Percentiles rank a stretch among this genome's conserved stretches.
phyloP scores from a whole-genome alignment of 1,284 basidiomycete genomes.

The Pseudozyma sp. region DNA sequence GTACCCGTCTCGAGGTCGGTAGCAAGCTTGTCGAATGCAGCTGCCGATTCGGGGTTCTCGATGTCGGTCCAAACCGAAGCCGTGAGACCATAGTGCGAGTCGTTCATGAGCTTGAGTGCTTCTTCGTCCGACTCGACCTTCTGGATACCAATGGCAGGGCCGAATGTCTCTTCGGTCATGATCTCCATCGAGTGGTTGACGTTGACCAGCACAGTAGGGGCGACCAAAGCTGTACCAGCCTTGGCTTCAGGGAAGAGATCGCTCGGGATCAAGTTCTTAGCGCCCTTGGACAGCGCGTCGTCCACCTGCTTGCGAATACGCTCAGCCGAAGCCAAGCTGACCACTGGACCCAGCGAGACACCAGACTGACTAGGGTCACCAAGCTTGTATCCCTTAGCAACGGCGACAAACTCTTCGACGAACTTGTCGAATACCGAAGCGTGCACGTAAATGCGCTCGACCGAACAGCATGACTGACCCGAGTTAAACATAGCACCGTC shows the following conservation, averaged over 20 bases:
- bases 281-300: constrained; percentile 74
- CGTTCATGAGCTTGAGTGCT: constrained; percentile 90
- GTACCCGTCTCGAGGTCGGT: constrained; percentile 87
- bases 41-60: constrained; percentile 74
- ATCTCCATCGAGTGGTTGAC: constrained; percentile 93
- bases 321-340: constrained; percentile 84
- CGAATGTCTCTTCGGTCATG: constrained; percentile 80
- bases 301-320: constrained; percentile 85
- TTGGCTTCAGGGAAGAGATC: constrained; percentile 75
- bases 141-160: constrained; percentile 89
- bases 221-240: constrained; percentile 82
- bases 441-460: constrained; percentile 94
- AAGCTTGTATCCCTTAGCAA: constrained; percentile 83
- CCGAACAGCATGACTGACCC: constrained; percentile 88
- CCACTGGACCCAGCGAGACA: constrained; percentile 88
- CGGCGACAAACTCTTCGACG: constrained; percentile 79
- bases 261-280: constrained; percentile 27
- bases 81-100: constrained; percentile 93
- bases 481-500: constrained; percentile 97
- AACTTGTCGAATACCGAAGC: constrained; percentile 84
- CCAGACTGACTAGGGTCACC: constrained; percentile 82
- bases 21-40: constrained; percentile 78
- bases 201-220: constrained; percentile 86
- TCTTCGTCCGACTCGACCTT: constrained; percentile 86
- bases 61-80: constrained; percentile 89